Percentiles rank a stretch among this genome's conserved stretches.
Conservation (phyloP, 305 asterid genomes). For the Fraxinus floribunda region DNA sequence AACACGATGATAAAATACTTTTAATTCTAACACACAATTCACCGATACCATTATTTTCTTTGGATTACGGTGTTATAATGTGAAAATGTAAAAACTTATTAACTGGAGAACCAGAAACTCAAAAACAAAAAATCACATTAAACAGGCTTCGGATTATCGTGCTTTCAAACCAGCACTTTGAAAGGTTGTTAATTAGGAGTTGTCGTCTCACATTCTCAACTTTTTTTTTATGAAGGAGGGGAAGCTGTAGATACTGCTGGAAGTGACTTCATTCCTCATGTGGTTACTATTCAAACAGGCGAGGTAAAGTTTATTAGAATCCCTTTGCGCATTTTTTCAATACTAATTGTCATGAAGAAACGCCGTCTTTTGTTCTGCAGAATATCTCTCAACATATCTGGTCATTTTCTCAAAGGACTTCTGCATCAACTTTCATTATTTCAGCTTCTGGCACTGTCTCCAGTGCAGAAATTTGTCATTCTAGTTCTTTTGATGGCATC, state of each 20-base stretch:
- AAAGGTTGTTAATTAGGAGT: neutral
- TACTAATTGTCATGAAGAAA: neutral
- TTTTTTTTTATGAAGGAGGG: conserved; percentile 17
- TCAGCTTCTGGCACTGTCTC: conserved; percentile 41
- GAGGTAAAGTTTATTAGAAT: conserved; percentile 29
- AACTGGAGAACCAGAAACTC: neutral
- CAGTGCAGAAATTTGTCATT: conserved; percentile 22
- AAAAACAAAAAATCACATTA: neutral
- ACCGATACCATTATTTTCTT: neutral
- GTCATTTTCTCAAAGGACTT: conserved; percentile 29
- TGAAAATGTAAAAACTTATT: neutral
- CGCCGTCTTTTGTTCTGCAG: conserved; percentile 18
- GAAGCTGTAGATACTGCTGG: conserved; percentile 21
- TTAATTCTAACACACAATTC: neutral
- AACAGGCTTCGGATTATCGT: neutral
- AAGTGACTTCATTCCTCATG: conserved; percentile 31
- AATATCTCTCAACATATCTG: conserved; percentile 31
- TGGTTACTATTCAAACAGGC: conserved; percentile 26
- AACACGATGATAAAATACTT: neutral
- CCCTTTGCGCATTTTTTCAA: neutral
- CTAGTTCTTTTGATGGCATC: conserved; percentile 17
- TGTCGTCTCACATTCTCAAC: neutral
- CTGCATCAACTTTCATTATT: conserved; percentile 34
- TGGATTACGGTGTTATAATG: neutral
- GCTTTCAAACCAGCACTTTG: neutral